Evolutionary conservation across 805 yeast species (phyloP).

Genomic region (Candida sakaeoensis): DNA sequence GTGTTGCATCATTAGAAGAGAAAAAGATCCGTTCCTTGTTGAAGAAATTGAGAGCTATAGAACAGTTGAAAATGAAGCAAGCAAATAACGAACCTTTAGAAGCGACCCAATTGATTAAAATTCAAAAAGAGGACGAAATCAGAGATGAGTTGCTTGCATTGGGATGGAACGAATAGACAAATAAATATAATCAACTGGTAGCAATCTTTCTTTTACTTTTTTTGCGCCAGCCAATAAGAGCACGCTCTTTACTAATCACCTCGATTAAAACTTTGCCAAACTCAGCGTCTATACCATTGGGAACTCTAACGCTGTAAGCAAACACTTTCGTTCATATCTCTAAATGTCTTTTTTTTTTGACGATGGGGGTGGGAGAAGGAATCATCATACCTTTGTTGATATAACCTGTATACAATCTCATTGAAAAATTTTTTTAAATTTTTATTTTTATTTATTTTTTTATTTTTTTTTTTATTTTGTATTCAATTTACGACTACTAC

Average conservation of each 20-base stretch:
- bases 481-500: not conserved
- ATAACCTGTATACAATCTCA: slow-evolving; percentile 5
- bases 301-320: no score
- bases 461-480: not conserved
- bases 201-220: no score
- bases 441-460: no score
- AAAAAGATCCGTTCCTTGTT: slow-evolving; percentile 86
- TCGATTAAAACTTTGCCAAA: no score
- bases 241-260: not conserved
- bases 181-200: not conserved
- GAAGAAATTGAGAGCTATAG: slow-evolving; percentile 95
- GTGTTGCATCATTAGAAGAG: slow-evolving; percentile 73
- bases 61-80: slow-evolving; percentile 80
- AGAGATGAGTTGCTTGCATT: slow-evolving; percentile 67
- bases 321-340: no score
- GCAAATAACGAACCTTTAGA: slow-evolving; percentile 81
- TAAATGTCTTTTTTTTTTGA: not conserved
- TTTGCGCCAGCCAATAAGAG: not conserved
- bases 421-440: slow-evolving; percentile 7
- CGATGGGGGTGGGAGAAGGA: not conserved
- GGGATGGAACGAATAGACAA: slow-evolving; percentile 53
- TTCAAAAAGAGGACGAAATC: slow-evolving; percentile 79
- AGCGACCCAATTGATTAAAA: slow-evolving; percentile 88
- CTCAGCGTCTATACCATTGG: no score
- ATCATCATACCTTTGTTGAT: not conserved